Evolutionary conservation across 73 alveolate species (phyloP).

Genomic region (Paramecium octaurelia): DNA sequence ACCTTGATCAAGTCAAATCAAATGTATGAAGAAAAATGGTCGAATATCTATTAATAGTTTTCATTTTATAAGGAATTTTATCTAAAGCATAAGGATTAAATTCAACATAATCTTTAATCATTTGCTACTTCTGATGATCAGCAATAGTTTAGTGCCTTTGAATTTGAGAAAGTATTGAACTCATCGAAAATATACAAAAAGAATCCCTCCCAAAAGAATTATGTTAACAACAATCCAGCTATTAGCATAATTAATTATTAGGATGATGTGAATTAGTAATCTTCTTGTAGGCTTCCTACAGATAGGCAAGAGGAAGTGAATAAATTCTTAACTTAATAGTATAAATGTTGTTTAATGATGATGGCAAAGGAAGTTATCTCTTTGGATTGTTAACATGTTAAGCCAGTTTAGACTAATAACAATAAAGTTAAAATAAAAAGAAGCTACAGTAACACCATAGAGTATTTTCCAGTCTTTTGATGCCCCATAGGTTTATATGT

Average conservation of each 20-base stretch:
- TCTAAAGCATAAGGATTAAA: constrained; percentile 19
- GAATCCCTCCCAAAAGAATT: not conserved
- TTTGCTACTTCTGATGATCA: not conserved
- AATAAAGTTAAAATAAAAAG: not conserved
- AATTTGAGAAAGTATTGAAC: constrained; percentile 26
- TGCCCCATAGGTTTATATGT: not conserved
- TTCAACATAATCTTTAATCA: not conserved
- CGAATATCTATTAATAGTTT: not conserved
- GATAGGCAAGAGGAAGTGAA: constrained; percentile 6
- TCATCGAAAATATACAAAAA: not conserved
- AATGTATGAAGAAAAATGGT: constrained; percentile 42
- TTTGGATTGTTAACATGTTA: not conserved
- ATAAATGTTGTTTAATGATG: not conserved
- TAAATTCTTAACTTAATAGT: not conserved
- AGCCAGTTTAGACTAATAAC: not conserved
- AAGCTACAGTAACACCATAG: not conserved
- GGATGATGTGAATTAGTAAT: not conserved
- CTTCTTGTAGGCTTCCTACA: constrained; percentile 2
- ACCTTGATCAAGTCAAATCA: not conserved
- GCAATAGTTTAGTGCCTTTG: not conserved
- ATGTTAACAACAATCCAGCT: not conserved
- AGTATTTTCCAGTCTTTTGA: not conserved
- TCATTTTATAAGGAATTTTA: constrained; percentile 32
- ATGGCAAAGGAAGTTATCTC: constrained; percentile 15
- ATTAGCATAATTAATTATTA: constrained; percentile 18